These are phyloP conservation scores for Coemansia sp. DNA, from an alignment of 371 early-diverging fungal genomes.

Conservation along the genomic window DNA sequence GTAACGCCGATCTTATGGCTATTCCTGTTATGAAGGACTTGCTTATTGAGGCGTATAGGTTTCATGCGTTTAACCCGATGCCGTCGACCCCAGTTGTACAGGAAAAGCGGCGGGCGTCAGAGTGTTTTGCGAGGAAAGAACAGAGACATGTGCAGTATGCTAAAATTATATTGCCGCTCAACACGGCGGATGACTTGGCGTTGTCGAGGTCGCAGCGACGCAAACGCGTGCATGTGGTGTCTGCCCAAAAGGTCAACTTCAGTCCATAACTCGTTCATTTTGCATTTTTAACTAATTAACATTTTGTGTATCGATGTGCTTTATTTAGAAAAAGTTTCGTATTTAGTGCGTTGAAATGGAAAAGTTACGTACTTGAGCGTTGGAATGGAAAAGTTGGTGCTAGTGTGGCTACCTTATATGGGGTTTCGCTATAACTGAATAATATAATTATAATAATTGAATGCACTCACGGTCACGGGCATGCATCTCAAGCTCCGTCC, in stretches of 20 bases:
- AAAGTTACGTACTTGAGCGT: background rate
- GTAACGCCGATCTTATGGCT: constrained; percentile 56
- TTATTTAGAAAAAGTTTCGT: background rate
- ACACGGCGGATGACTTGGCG: constrained; percentile 32
- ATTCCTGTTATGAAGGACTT: constrained; percentile 59
- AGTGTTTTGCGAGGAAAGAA: constrained; percentile 21
- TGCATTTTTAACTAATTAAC: background rate
- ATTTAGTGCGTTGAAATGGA: background rate
- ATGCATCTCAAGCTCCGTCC: background rate
- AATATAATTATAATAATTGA: background rate
- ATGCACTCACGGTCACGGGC: background rate
- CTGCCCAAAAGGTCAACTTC: constrained; percentile 24
- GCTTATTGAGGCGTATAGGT: constrained; percentile 62
- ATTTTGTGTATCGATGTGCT: background rate
- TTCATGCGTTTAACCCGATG: constrained; percentile 52
- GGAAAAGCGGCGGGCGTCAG: background rate
- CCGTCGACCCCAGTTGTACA: background rate
- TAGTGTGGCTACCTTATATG: background rate
- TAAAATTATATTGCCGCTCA: constrained; percentile 43
- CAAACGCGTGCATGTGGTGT: constrained; percentile 23
- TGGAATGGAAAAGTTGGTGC: background rate
- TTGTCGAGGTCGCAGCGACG: constrained; percentile 43
- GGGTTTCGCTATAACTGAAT: background rate
- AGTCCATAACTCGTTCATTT: background rate
- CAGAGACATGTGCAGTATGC: constrained; percentile 17